A percentile compares a stretch with the other conserved stretches of the same genome.
These are phyloP conservation scores for Clavariopsis aquatica DNA, from an alignment of 495 filamentous ascomycete species.

Conservation along the genomic window DNA sequence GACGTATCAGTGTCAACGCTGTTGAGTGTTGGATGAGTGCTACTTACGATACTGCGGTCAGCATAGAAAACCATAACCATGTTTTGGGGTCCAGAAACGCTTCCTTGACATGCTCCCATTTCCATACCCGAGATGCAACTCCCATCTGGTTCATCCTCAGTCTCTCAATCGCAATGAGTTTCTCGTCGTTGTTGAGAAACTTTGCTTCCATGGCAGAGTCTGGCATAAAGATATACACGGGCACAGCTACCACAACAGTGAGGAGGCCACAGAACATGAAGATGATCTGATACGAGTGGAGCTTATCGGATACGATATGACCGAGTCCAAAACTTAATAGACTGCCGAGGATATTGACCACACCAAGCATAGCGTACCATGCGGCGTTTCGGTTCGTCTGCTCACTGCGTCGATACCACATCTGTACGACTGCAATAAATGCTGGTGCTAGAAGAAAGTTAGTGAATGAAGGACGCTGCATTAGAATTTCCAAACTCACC, in stretches of 20 bases:
- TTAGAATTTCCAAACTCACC: constrained; percentile 13
- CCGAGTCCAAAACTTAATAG: constrained; percentile 62
- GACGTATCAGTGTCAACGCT: neutral
- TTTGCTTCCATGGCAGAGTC: constrained; percentile 62
- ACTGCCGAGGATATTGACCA: constrained; percentile 51
- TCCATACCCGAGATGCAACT: constrained; percentile 58
- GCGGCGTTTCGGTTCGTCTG: constrained; percentile 60
- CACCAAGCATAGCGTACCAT: constrained; percentile 61
- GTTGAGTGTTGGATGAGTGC: constrained; percentile 10
- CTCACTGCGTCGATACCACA: constrained; percentile 64
- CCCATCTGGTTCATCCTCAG: constrained; percentile 68
- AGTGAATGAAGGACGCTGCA: constrained; percentile 8
- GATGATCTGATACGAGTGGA: constrained; percentile 62
- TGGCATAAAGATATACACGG: constrained; percentile 55
- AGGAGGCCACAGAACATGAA: constrained; percentile 56
- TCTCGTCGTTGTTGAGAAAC: constrained; percentile 61
- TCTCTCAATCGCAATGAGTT: constrained; percentile 61
- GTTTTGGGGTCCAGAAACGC: constrained; percentile 65
- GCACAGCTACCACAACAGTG: constrained; percentile 49
- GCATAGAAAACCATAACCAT: constrained; percentile 65
- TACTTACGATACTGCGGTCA: constrained; percentile 53
- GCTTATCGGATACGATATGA: constrained; percentile 55
- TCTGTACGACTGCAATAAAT: constrained; percentile 62
- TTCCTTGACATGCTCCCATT: constrained; percentile 64
- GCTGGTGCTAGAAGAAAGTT: constrained; percentile 50